Evolutionary conservation across 805 yeast genomes (phyloP), one percentile per base, ranked within the genome.

Genomic region (Saccharomycopsis babjevae): DNA sequence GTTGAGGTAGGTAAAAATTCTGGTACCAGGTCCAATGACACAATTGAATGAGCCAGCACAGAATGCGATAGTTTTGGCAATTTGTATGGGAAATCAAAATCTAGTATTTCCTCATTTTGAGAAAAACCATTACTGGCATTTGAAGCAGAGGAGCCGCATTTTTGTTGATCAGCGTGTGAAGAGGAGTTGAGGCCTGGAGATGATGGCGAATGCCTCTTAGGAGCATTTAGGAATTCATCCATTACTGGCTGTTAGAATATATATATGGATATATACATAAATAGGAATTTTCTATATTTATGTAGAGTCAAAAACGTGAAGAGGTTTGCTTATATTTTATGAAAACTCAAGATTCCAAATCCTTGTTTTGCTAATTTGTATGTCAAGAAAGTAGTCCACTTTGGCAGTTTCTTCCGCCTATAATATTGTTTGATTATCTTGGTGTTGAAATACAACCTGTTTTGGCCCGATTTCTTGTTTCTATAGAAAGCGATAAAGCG

Each of bases 21-120:
- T 4, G 65, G 65, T 10, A 63, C 65, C 39, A 43, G 46, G 5
- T 63, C 64, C 25, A 63, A 46, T 13, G 62, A 60, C 18, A 58
- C 50, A 16, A 62, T 62, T 38, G 61, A 58, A 46, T 62, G 57
- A n/a, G 59, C 60, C 40, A 57, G 54, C 15, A 58, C 39, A 4
- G 65, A 62, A 20, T 42, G 57, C 1, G 63, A n/a, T n/a, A 62
- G 39, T 25, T 56, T 57, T 10, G 64, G 57, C 7, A 50, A n/a
- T 56, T 58, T 61, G 25, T 34, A 32, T 1, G 56, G 57, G 11
- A 39, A 46, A 46, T 46, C 52, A 25, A 46, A 46, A 11, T 25
- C 52, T 15, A 46, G 15, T 13, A 46, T 46, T 46, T 46, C 52
- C 7, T 20, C 28, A 25, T 46, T 46, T 25, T 46, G 52, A 25